A percentile compares a stretch with the other conserved stretches of the same genome.
phyloP scores from a whole-genome alignment of 2,329 filamentous ascomycete genomes.

The Cladobotryum protrusum region DNA sequence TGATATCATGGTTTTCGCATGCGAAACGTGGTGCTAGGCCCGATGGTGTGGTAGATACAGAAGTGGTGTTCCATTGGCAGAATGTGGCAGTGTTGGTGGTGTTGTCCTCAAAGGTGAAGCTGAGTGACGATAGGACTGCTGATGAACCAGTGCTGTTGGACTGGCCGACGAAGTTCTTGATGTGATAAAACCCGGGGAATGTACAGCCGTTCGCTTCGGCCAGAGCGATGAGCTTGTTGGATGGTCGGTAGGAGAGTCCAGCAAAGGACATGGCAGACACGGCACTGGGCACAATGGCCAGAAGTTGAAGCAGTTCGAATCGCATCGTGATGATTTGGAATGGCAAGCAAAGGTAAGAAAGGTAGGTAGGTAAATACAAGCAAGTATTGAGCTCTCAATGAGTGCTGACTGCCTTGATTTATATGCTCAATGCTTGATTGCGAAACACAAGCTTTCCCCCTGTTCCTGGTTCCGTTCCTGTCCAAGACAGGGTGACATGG shows the following conservation, averaged over 20 bases:
- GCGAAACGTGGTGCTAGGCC: constrained; percentile 32
- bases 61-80: constrained; percentile 40
- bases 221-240: constrained; percentile 19
- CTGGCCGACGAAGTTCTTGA: constrained; percentile 32
- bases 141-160: constrained; percentile 29
- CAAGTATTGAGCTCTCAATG: no score
- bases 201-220: constrained; percentile 26
- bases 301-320: neutral
- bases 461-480: no score
- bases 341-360: no score
- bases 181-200: constrained; percentile 32
- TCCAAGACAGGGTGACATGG: no score
- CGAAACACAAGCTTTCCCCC: no score
- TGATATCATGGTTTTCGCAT: constrained; percentile 35
- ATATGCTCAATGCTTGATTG: no score
- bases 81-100: constrained; percentile 34
- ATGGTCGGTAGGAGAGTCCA: constrained; percentile 20
- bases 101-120: constrained; percentile 37
- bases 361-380: no score
- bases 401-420: no score
- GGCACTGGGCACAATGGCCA: neutral
- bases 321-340: neutral
- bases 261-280: constrained; percentile 13
- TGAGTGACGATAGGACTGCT: constrained; percentile 21
- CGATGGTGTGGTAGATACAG: constrained; percentile 26